phyloP scores from a whole-genome alignment of 345 rosid genomes.

The Eucalyptus cloeziana region DNA sequence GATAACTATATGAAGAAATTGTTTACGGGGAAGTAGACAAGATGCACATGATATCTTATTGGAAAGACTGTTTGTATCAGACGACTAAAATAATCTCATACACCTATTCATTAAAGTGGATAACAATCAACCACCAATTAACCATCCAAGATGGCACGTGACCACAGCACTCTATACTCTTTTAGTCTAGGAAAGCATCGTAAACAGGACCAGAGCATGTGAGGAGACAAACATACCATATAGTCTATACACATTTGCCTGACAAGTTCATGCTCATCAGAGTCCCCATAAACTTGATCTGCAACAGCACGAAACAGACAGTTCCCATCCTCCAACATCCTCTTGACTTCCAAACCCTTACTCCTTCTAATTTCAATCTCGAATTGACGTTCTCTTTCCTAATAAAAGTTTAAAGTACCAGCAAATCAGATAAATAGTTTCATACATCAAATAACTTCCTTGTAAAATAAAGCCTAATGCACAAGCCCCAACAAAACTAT shows the following conservation, averaged over 20 bases:
- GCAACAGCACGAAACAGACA: constrained; percentile 97
- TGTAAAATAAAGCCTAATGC: not conserved
- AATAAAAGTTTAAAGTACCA: constrained; percentile 1
- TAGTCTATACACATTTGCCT: constrained; percentile 97
- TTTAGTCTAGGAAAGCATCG: not conserved
- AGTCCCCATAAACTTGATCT: constrained; percentile 98
- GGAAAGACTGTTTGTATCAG: not conserved
- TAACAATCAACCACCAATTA: not conserved
- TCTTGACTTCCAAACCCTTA: constrained; percentile 77
- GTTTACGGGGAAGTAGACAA: not conserved
- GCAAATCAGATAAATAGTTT: not conserved
- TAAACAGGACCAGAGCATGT: not conserved
- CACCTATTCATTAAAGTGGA: not conserved
- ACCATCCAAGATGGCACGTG: not conserved
- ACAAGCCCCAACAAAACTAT: not conserved
- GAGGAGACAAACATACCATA: constrained; percentile 45
- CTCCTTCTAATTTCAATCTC: constrained; percentile 72
- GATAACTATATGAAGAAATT: not conserved
- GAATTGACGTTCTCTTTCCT: constrained; percentile 94
- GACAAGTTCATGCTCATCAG: constrained; percentile 58
- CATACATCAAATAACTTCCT: not conserved
- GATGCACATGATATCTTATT: not conserved
- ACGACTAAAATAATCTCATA: not conserved
- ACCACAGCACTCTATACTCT: not conserved
- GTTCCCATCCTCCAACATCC: constrained; percentile 97